Evolutionary conservation across 768 basidiomycete genomes (phyloP), one percentile per base, ranked within the genome.

Genomic region (Panaeolus papilionaceus): DNA sequence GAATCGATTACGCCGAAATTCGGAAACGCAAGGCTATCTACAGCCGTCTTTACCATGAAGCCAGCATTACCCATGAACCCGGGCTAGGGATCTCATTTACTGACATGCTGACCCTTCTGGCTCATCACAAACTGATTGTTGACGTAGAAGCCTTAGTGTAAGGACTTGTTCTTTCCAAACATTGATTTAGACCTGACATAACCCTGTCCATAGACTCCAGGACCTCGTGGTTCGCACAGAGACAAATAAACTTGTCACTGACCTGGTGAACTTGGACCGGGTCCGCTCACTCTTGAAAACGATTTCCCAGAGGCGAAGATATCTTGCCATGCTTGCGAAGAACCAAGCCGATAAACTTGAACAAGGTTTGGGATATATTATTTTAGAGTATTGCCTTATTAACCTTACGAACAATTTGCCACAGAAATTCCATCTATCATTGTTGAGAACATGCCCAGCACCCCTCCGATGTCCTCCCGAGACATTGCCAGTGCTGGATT

Each of bases 51-150:
- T 95, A 92, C 72, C 92, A 97, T 73, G 97, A 98, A 81, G 96
- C 96, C 2, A 83, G 76, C 70, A 86, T 96, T 38, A 85, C 89
- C 3, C 88, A 90, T 69, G 86, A 91, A 68, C 85, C 84, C 38
- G 88, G 89, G 1, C 85, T 88, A 63, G 96, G 96, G 9, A 94
- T 99, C 68, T 92, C 94, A 26, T 98, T 98, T 82, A 93, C 90
- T 0, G 87, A 89, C 54, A 97, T 97, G 93, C 85, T 99, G 2
- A 75, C 92, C 39, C 80, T 98, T 54, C 81, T 99, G 45, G 92
- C 94, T 0, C 97, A 98, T 75, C 91, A 98, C 80, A 96, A 94
- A 77, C 80, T 99, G 63, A 95, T 98, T 69, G 86, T 94, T 62
- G 95, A 98, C 78, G 88, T 87, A 33, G 92, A 95, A 38, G 96